A percentile compares a stretch with the other conserved stretches of the same genome.
Conservation (phyloP, 202 grass and related monocot genomes). For the Carex arenaria region DNA sequence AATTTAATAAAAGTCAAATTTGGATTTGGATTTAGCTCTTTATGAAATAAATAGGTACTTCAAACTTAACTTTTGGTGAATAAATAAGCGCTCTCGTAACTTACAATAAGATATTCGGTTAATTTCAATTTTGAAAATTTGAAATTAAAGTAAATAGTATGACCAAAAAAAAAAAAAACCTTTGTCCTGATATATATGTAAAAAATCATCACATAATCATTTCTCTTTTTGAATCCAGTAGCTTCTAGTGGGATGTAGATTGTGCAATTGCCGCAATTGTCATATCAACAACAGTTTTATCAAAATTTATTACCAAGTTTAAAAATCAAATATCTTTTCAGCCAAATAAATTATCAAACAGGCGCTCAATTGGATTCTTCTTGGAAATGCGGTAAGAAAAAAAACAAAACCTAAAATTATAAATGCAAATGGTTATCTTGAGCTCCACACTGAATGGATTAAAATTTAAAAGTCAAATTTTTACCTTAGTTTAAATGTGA, state of each 20-base stretch:
- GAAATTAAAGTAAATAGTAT: too few species aligned
- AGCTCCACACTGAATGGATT: constrained; percentile 14
- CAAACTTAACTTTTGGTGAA: too few species aligned
- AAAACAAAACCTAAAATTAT: background rate
- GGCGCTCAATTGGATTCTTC: background rate
- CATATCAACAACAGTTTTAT: background rate
- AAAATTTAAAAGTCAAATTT: constrained; percentile 8
- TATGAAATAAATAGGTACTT: too few species aligned
- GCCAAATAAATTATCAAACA: background rate
- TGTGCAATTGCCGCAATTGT: background rate
- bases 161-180: too few species aligned
- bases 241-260: background rate
- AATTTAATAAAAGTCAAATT: too few species aligned
- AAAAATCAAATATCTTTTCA: background rate
- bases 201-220: too few species aligned
- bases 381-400: background rate
- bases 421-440: constrained; percentile 22
- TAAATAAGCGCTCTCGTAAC: too few species aligned
- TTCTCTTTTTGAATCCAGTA: background rate
- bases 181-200: too few species aligned
- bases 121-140: too few species aligned
- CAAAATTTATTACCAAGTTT: background rate
- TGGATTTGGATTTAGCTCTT: too few species aligned
- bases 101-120: too few species aligned
- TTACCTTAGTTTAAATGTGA: background rate